Conservation (phyloP, 768 basidiomycete genomes). For the Panellus pusillus region DNA sequence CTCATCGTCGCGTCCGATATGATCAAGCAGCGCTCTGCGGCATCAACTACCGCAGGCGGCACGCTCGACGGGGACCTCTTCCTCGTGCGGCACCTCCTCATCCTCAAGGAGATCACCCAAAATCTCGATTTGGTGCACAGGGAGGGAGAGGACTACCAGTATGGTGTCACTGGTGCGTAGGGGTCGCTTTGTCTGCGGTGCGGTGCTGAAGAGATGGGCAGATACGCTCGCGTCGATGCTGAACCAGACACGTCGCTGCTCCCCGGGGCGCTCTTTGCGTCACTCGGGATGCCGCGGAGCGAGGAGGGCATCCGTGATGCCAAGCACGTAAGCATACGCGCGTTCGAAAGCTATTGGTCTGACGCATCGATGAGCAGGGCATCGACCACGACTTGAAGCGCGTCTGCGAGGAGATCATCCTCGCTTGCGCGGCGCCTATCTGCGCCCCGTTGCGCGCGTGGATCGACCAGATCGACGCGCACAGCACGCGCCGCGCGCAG, state of each 20-base stretch:
- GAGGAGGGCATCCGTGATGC: slow-evolving; percentile 69
- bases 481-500: slow-evolving; percentile 19
- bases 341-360: background rate
- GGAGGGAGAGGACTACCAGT: slow-evolving; percentile 37
- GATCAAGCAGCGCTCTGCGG: slow-evolving; percentile 45
- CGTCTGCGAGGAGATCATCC: slow-evolving; percentile 85
- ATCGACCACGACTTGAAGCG: slow-evolving; percentile 85
- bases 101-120: slow-evolving; percentile 86
- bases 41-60: slow-evolving; percentile 36
- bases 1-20: slow-evolving; percentile 71
- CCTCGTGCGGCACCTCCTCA: slow-evolving; percentile 84
- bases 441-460: slow-evolving; percentile 62
- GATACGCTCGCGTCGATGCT: slow-evolving; percentile 62
- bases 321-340: slow-evolving; percentile 54
- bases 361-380: slow-evolving; percentile 50
- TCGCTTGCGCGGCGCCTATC: slow-evolving; percentile 54
- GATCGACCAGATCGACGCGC: slow-evolving; percentile 48
- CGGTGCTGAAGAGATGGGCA: slow-evolving; percentile 4
- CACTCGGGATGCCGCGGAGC: slow-evolving; percentile 62
- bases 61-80: slow-evolving; percentile 79
- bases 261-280: slow-evolving; percentile 69
- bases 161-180: slow-evolving; percentile 56
- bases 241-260: slow-evolving; percentile 61
- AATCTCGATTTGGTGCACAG: slow-evolving; percentile 65
- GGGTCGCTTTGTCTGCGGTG: background rate